These are phyloP conservation scores for Monascus ruber DNA, from an alignment of 2,329 filamentous ascomycete genomes.

Conservation along the genomic window DNA sequence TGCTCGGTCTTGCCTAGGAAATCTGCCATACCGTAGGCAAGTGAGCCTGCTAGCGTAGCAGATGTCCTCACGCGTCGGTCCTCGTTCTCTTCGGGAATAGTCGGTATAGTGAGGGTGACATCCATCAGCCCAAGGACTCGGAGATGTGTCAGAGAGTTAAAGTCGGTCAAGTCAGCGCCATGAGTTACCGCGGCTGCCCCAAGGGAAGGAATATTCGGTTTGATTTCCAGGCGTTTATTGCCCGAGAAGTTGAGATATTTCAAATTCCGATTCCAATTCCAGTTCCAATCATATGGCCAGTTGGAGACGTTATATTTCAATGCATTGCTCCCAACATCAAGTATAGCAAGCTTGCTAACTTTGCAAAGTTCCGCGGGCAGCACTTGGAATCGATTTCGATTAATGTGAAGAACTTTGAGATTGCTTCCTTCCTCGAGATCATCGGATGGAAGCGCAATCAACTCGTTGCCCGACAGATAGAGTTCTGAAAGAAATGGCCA, in stretches of 20 bases:
- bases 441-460: conserved; percentile 83
- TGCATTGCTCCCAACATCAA: conserved; percentile 90
- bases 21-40: conserved; percentile 96
- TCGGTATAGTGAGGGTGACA: conserved; percentile 86
- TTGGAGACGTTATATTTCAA: conserved; percentile 99
- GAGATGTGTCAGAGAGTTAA: conserved; percentile 71
- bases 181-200: conserved; percentile 35
- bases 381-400: conserved; percentile 95
- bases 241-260: conserved; percentile 93
- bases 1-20: conserved; percentile 88
- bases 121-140: conserved; percentile 92
- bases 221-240: conserved; percentile 92
- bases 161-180: conserved; percentile 73
- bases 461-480: conserved; percentile 88
- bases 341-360: conserved; percentile 77
- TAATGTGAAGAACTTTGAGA: conserved; percentile 84
- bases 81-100: conserved; percentile 88
- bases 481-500: conserved; percentile 87
- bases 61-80: conserved; percentile 94
- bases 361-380: conserved; percentile 90
- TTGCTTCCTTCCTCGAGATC: conserved; percentile 84
- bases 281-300: conserved; percentile 99
- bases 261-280: conserved; percentile 94
- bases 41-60: conserved; percentile 77
- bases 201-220: conserved; percentile 49